phyloP scores from a whole-genome alignment of 768 basidiomycete species.

The Rhizopogon vulgaris region DNA sequence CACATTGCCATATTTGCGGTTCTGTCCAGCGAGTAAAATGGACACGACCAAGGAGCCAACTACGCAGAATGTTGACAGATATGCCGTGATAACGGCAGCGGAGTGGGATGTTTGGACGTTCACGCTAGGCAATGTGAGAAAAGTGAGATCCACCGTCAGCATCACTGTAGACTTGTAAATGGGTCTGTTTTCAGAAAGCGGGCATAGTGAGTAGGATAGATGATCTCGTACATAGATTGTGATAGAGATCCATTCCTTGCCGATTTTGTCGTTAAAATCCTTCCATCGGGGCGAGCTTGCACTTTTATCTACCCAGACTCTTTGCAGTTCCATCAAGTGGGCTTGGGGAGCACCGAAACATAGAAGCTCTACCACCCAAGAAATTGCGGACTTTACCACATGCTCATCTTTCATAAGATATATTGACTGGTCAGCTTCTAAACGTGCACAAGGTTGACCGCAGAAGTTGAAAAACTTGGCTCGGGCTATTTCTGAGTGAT shows the following conservation, averaged over 20 bases:
- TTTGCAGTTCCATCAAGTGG: conserved; percentile 11
- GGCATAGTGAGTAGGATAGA: no score
- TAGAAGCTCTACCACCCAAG: conserved; percentile 11
- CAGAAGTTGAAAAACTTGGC: conserved; percentile 39
- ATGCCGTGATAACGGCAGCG: not conserved
- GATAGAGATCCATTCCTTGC: conserved; percentile 6
- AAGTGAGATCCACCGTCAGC: conserved; percentile 26
- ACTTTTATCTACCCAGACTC: conserved; percentile 3
- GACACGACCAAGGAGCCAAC: conserved; percentile 5
- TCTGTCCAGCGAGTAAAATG: not conserved
- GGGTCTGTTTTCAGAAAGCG: not conserved
- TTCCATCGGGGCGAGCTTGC: conserved; percentile 10
- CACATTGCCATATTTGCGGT: not conserved
- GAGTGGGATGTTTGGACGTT: conserved; percentile 10
- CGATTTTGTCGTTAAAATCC: conserved; percentile 15
- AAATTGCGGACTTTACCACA: conserved; percentile 2
- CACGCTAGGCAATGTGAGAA: conserved; percentile 27
- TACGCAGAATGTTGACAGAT: conserved; percentile 3
- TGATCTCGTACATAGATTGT: conserved; percentile 6
- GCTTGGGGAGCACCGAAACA: conserved; percentile 20
- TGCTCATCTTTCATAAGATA: conserved; percentile 6
- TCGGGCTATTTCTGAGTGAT: conserved; percentile 3
- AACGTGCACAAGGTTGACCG: conserved; percentile 40
- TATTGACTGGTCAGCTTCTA: conserved; percentile 40
- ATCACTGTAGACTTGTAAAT: conserved; percentile 25